Evolutionary conservation across 441 rosid genomes (phyloP).

Genomic region (Jatropha podagrica): DNA sequence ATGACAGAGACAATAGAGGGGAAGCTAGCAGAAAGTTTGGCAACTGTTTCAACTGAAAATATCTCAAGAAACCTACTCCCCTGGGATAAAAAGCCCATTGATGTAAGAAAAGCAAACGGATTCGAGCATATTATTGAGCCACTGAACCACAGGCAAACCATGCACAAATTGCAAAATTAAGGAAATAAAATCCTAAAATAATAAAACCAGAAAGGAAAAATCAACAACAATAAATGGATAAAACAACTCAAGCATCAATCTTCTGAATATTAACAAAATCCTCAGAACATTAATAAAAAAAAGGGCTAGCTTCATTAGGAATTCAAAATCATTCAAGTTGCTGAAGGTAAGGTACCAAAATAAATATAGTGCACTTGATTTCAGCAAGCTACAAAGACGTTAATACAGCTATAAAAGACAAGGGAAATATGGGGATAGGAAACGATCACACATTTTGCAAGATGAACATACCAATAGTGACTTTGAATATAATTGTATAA

Average conservation of each 20-base stretch:
- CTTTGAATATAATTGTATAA: constrained; percentile 80
- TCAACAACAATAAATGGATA: background rate
- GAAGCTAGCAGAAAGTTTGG: constrained; percentile 97
- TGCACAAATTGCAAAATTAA: background rate
- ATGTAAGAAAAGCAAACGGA: background rate
- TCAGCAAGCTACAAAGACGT: constrained; percentile 3
- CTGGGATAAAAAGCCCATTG: constrained; percentile 38
- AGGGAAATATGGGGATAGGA: background rate
- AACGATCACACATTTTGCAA: constrained; percentile 5
- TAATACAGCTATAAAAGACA: background rate
- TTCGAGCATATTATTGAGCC: background rate
- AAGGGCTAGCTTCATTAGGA: background rate
- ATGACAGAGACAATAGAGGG: constrained; percentile 69
- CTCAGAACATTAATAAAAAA: background rate
- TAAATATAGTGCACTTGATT: background rate
- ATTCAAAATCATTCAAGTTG: background rate
- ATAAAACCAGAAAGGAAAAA: background rate
- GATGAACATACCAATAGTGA: constrained; percentile 70
- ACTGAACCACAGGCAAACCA: background rate
- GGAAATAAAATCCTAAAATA: background rate
- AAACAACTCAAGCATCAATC: background rate
- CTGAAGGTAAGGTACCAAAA: background rate
- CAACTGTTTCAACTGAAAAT: constrained; percentile 77
- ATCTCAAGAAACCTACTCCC: constrained; percentile 89
- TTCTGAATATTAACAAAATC: background rate